Conservation (phyloP, 1,284 basidiomycete genomes). For the Ustilago curta region DNA sequence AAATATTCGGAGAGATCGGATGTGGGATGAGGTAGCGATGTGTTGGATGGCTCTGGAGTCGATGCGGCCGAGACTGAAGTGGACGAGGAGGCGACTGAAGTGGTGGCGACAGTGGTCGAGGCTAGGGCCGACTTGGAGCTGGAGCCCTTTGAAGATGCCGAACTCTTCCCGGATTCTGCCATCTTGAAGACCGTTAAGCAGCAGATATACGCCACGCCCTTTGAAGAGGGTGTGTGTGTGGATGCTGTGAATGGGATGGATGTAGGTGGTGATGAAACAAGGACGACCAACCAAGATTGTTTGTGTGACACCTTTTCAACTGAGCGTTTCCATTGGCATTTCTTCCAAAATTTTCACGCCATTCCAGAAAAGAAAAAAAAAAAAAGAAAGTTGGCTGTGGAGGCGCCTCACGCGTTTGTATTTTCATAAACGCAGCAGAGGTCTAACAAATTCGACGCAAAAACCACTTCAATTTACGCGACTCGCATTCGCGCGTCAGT, state of each 20-base stretch:
- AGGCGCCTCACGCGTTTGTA: slow-evolving; percentile 17
- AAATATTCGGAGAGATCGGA: slow-evolving; percentile 42
- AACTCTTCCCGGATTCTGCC: slow-evolving; percentile 2
- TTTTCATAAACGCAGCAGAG: background rate
- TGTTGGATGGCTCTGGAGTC: slow-evolving; percentile 12
- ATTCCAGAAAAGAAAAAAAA: slow-evolving; percentile 6
- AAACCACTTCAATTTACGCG: slow-evolving; percentile 39
- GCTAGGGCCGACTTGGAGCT: slow-evolving; percentile 5
- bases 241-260: background rate
- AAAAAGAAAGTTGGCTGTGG: slow-evolving; percentile 12
- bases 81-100: slow-evolving; percentile 12
- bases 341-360: slow-evolving; percentile 3
- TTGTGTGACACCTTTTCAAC: slow-evolving; percentile 1
- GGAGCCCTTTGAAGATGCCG: slow-evolving; percentile 15
- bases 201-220: background rate
- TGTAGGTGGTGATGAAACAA: slow-evolving; percentile 3
- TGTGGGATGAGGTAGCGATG: slow-evolving; percentile 34
- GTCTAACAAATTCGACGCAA: slow-evolving; percentile 10
- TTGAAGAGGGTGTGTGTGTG: background rate
- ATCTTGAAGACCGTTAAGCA: background rate
- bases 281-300: background rate
- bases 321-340: too few species aligned
- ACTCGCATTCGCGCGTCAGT: slow-evolving; percentile 13
- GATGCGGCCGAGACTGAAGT: slow-evolving; percentile 20
- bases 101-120: background rate